These are phyloP conservation scores for Skeletonema tropicum DNA, from an alignment of 108 stramenopile genomes.

Conservation along the genomic window DNA sequence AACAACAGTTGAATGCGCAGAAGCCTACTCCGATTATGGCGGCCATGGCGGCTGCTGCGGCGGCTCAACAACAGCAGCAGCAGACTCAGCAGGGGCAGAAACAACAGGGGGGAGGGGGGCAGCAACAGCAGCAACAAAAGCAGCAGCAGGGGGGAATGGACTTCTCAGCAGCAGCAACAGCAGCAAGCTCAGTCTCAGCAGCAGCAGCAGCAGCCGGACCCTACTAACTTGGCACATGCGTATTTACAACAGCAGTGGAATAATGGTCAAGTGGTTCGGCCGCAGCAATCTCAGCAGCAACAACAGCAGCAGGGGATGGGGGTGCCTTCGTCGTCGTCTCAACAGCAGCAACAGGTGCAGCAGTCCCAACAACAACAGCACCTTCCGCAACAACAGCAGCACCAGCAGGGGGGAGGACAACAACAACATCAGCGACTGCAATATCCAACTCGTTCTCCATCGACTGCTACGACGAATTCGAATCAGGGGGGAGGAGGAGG, in stretches of 20 bases:
- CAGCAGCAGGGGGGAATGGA: background rate
- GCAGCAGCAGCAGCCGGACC: too few species aligned
- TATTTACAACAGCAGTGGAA: too few species aligned
- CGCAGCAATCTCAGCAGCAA: background rate
- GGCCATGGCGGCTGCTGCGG: background rate
- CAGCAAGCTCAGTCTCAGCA: background rate
- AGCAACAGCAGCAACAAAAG: background rate
- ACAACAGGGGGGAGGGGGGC: too few species aligned
- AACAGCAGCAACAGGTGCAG: background rate
- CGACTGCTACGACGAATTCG: too few species aligned
- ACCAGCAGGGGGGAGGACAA: background rate
- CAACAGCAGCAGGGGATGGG: too few species aligned
- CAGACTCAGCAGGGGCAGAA: background rate
- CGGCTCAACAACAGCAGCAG: background rate
- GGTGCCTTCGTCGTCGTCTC: too few species aligned
- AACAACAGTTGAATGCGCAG: background rate
- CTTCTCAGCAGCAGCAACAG: background rate
- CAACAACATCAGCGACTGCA: background rate
- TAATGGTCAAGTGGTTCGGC: background rate
- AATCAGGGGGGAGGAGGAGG: too few species aligned
- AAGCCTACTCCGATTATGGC: background rate
- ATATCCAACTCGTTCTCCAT: too few species aligned
- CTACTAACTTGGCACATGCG: too few species aligned
- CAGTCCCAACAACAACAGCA: background rate
- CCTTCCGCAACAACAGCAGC: background rate